These are phyloP conservation scores for Cyberlindnera xishuangbannaensis DNA, from an alignment of 805 yeast species.

Conservation along the genomic window DNA sequence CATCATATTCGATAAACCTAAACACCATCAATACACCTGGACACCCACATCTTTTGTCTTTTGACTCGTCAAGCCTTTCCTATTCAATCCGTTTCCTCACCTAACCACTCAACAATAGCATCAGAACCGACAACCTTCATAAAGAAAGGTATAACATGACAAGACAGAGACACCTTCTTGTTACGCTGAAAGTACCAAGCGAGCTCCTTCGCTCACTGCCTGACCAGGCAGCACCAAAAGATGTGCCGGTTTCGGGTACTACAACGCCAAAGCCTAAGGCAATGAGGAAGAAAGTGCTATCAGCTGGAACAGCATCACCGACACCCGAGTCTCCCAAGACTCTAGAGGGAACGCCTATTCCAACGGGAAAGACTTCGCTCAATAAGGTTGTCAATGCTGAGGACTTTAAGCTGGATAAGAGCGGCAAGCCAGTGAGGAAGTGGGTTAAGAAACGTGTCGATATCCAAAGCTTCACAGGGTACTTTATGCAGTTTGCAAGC, in stretches of 20 bases:
- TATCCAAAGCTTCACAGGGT: conserved; percentile 42
- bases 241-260: not conserved
- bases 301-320: conserved; percentile 8
- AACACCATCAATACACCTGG: no score
- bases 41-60: no score
- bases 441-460: conserved; percentile 37
- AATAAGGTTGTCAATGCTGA: conserved; percentile 12
- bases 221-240: not conserved
- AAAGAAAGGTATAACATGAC: no score
- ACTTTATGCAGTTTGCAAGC: conserved; percentile 27
- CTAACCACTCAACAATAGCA: no score
- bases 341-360: conserved; percentile 12
- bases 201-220: conserved; percentile 8
- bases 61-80: no score
- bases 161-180: no score
- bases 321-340: conserved; percentile 12
- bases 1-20: no score
- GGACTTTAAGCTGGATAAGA: conserved; percentile 32
- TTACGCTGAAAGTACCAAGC: conserved; percentile 16
- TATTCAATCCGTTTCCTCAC: no score
- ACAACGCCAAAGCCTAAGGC: no score
- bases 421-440: conserved; percentile 37
- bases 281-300: conserved; percentile 1
- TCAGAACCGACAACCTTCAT: no score
- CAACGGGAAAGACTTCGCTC: conserved; percentile 6